Percentiles rank a stretch among this genome's conserved stretches.
Evolutionary conservation across 768 basidiomycete species (phyloP).

Genomic region (Clitopilus hobsonii): DNA sequence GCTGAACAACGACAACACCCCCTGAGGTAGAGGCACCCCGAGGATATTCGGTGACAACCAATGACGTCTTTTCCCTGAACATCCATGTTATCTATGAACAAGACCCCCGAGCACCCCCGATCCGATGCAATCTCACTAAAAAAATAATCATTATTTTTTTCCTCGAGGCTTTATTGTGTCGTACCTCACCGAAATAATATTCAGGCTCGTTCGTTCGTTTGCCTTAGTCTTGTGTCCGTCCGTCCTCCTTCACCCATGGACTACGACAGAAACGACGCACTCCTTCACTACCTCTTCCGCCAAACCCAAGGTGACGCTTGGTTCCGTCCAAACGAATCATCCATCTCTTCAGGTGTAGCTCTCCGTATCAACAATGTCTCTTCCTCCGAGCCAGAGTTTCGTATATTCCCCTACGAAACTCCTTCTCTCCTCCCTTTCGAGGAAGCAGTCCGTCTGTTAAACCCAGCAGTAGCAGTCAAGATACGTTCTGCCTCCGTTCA

Average conservation of each 20-base stretch:
- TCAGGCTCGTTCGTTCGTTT: not conserved
- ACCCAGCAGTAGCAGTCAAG: conserved; percentile 81
- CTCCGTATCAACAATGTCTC: conserved; percentile 36
- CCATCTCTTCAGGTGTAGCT: conserved; percentile 70
- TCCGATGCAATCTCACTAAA: no score
- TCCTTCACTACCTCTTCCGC: conserved; percentile 75
- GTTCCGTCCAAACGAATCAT: conserved; percentile 76
- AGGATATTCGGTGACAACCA: no score
- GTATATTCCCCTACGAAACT: conserved; percentile 84
- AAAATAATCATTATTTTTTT: no score
- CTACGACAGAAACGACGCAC: conserved; percentile 77
- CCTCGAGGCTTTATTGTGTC: no score
- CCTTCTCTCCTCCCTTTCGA: conserved; percentile 71
- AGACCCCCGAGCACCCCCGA: not conserved
- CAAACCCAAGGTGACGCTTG: conserved; percentile 80
- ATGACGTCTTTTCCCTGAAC: not conserved
- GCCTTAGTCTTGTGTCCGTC: not conserved
- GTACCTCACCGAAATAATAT: not conserved
- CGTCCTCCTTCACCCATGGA: conserved; percentile 38
- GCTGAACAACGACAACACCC: no score
- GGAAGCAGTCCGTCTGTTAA: conserved; percentile 61
- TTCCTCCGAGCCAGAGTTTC: conserved; percentile 51
- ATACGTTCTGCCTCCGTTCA: conserved; percentile 75
- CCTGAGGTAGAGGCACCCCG: no score
- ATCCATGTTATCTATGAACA: not conserved